Evolutionary conservation across 2,329 filamentous ascomycete species (phyloP), one percentile per base, ranked within the genome.

Genomic region (Beauveria sp.): DNA sequence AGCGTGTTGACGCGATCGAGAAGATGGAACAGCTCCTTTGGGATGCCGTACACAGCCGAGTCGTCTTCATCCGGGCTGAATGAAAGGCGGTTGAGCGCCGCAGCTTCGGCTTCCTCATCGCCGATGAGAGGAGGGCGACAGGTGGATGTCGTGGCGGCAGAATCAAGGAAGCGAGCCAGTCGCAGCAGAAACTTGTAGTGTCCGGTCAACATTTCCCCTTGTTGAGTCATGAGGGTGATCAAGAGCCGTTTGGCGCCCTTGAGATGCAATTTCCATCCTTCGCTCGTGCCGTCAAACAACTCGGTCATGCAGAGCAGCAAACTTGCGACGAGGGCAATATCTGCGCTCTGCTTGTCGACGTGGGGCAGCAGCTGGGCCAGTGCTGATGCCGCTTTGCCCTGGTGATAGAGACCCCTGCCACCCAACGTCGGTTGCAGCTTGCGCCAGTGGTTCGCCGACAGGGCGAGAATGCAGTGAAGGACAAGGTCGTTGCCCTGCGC

Each of bases 291-390:
- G 60, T 78, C 76, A 24, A 77, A 77, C 9, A 77, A 65, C 61
- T 77, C 76, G 5, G 76, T 76, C 69, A 78, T 73, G 61, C 75
- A 77, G 0, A 78, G 70, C 10, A 78, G 60, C 16, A 78, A 68
- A n/a, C 75, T 73, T 18, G 74, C 72, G 3, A 73, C 71, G 22
- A 77, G 74, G 10, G 75, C 74, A 56, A 76, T 71, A 46, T 72
- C 71, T 18, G 68, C 69, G 14, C 67, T 71, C 7, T 66, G 68
- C 26, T 63, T 66, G 49, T 73, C 67, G 0, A 77, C 73, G 12
- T 74, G 72, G 1, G 72, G 72, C 24, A 75, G 63, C 18, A 74
- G 64, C n/a, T 66, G 61, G 26, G 71, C 71, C 18, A 74, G 64
- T 3, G 70, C 64, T 52, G 72, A 67, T 1, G 71, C 71, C 3